A percentile compares a stretch with the other conserved stretches of the same genome.
These are phyloP conservation scores for Xylaria polymorpha DNA, from an alignment of 2,329 filamentous ascomycete species.

Conservation along the genomic window DNA sequence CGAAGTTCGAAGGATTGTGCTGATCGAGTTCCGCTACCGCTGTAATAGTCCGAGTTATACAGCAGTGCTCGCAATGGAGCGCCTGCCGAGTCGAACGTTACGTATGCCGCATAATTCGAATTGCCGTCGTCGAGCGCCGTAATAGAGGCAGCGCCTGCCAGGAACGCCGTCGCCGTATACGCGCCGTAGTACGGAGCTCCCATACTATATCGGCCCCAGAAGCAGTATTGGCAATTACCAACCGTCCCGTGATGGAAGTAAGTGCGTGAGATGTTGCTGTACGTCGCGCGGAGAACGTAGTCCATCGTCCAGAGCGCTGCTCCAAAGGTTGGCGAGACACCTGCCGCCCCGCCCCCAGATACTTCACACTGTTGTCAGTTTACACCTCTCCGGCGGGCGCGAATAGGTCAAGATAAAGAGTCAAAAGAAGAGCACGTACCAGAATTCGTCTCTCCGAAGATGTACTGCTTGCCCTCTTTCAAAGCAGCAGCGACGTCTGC, in stretches of 20 bases:
- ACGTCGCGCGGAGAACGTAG: constrained; percentile 54
- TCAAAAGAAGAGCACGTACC: constrained; percentile 47
- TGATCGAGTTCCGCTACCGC: constrained; percentile 50
- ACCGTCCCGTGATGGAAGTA: constrained; percentile 67
- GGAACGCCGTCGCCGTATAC: constrained; percentile 58
- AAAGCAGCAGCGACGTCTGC: constrained; percentile 56
- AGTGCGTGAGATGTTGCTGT: constrained; percentile 53
- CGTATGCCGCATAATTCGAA: constrained; percentile 59
- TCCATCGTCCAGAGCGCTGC: constrained; percentile 64
- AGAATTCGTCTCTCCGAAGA: constrained; percentile 64
- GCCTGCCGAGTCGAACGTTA: constrained; percentile 54
- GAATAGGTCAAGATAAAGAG: not conserved
- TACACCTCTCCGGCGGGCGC: not conserved
- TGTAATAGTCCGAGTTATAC: constrained; percentile 60
- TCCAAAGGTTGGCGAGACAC: constrained; percentile 59
- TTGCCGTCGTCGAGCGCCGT: constrained; percentile 59
- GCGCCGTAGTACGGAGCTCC: constrained; percentile 65
- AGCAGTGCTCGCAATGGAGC: constrained; percentile 55
- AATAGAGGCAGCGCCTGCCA: constrained; percentile 58
- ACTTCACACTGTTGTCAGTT: constrained; percentile 42
- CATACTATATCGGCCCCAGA: constrained; percentile 57
- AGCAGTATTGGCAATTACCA: constrained; percentile 58
- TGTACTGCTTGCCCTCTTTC: constrained; percentile 55
- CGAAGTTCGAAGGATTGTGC: constrained; percentile 56
- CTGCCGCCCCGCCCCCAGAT: constrained; percentile 54